These are phyloP conservation scores for Boechera retrofracta DNA, from an alignment of 345 rosid species.

Conservation along the genomic window DNA sequence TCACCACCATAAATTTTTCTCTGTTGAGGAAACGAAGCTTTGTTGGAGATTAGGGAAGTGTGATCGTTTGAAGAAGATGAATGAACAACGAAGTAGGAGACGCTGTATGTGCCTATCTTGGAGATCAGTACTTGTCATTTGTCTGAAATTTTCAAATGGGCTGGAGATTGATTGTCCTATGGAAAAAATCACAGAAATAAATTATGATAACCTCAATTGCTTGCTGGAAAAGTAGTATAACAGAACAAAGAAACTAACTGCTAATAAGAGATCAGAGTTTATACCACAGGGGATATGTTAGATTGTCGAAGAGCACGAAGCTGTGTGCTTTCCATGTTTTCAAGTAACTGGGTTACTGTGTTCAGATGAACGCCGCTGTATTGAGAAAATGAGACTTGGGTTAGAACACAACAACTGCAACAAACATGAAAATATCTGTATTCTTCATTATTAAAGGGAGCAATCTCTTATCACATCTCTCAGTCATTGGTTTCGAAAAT, in stretches of 20 bases:
- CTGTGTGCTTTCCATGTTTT: constrained; percentile 47
- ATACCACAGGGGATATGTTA: constrained; percentile 33
- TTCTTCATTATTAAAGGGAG: neutral
- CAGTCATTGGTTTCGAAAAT: neutral
- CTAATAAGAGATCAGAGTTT: constrained; percentile 14
- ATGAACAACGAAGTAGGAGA: neutral
- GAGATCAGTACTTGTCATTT: constrained; percentile 12
- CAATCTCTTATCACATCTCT: constrained; percentile 1
- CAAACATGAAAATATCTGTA: neutral
- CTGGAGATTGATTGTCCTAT: constrained; percentile 37
- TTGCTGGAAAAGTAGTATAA: neutral
- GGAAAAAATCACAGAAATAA: constrained; percentile 2
- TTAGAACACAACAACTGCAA: constrained; percentile 18
- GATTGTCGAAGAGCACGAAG: constrained; percentile 47
- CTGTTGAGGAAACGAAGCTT: neutral
- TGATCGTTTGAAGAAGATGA: neutral
- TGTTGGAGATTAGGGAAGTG: neutral
- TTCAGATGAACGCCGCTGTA: constrained; percentile 39
- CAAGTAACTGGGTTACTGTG: constrained; percentile 46
- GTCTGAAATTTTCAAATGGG: constrained; percentile 15
- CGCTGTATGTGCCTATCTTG: constrained; percentile 15
- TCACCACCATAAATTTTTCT: neutral
- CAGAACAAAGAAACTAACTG: constrained; percentile 9
- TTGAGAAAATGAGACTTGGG: neutral
- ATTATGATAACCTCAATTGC: neutral